Base-by-base conservation (phyloP, 177 flowering plant genomes). In the Vitis hybrid region DNA sequence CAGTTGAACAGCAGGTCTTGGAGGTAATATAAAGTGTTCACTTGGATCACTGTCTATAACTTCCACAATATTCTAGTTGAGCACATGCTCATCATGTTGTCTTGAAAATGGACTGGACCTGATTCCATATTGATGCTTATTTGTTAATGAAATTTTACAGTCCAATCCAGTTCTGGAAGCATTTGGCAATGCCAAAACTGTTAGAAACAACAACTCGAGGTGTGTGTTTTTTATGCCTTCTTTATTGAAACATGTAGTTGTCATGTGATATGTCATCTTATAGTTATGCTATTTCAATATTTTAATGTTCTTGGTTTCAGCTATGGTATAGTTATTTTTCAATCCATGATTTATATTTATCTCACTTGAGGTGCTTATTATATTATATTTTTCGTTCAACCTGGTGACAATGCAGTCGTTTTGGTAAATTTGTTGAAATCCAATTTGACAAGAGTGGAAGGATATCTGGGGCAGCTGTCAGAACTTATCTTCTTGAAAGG, bases 111-210 rank as follows among this genome's bases (percentile, higher is more conserved):
- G 30, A 21, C 49, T 54, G 55, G 59, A 60, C 27, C 19, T 46
- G 46, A 32, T 10, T 65, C 15, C 21, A 60, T 60, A 52, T 62
- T 56, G 70, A 63, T 54, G 48, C 19, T 62, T 69, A 60, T 52
- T 52, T 48, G 40, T 66, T 76, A 46, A 52, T 62, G 56, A 54
- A 73, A 27, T 18, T 30, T 74, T 75, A 57, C 91, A 90, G 94
- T 90, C 94, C 69, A 90, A 90, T 76, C 94, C 94, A 54, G 94
- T 90, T 67, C 89, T 88, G 64, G 94, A 90, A 82, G 91, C 94
- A 62, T 90, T 90, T 80, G 94, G 94, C 62, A 90, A 90, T 86
- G 91, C 94, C 11, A 90, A 90, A 81, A 90, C 94, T 69, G 83
- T 88, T 59, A 79, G 91, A 75, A 90, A 90, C 79, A 90, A 90